Percentiles rank a stretch among this genome's conserved stretches.
Conservation (phyloP, 1,139 yeast species). For the Geotrichum restrictum region DNA sequence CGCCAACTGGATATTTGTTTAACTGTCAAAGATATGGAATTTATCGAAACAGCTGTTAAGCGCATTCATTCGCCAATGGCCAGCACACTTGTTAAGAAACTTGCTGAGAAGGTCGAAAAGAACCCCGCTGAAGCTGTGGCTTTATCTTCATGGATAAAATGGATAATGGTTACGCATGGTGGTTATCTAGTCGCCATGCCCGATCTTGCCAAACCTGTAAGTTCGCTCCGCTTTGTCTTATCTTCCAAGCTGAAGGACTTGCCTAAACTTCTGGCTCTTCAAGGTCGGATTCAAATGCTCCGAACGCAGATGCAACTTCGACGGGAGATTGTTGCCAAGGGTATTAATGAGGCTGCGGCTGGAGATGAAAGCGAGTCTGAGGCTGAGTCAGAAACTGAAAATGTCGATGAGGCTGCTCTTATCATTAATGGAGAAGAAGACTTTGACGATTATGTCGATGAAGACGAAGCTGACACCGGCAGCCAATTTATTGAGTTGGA, state of each 20-base stretch:
- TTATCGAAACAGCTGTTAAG: conserved; percentile 68
- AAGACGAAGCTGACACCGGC: conserved; percentile 29
- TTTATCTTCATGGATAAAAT: conserved; percentile 84
- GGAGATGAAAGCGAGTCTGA: conserved; percentile 45
- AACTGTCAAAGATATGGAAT: conserved; percentile 59
- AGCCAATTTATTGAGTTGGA: conserved; percentile 14
- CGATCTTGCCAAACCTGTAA: conserved; percentile 60
- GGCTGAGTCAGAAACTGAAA: conserved; percentile 41
- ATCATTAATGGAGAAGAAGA: conserved; percentile 45
- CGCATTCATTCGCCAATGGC: conserved; percentile 70
- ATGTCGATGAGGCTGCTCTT: conserved; percentile 50
- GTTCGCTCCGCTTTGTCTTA: conserved; percentile 74
- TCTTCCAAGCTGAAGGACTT: conserved; percentile 69
- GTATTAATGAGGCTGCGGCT: conserved; percentile 37
- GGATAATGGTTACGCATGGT: conserved; percentile 90
- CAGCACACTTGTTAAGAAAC: conserved; percentile 67
- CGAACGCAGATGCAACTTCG: conserved; percentile 68
- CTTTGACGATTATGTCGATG: conserved; percentile 42
- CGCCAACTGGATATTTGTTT: conserved; percentile 66
- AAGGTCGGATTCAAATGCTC: conserved; percentile 72
- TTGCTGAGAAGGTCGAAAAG: conserved; percentile 80
- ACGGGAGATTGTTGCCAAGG: conserved; percentile 45
- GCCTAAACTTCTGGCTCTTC: conserved; percentile 75
- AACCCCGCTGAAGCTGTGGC: conserved; percentile 65
- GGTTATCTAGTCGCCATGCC: conserved; percentile 71